Evolutionary conservation across 139 green algal species (phyloP).

Genomic region (Ettlia oleoabundans): DNA sequence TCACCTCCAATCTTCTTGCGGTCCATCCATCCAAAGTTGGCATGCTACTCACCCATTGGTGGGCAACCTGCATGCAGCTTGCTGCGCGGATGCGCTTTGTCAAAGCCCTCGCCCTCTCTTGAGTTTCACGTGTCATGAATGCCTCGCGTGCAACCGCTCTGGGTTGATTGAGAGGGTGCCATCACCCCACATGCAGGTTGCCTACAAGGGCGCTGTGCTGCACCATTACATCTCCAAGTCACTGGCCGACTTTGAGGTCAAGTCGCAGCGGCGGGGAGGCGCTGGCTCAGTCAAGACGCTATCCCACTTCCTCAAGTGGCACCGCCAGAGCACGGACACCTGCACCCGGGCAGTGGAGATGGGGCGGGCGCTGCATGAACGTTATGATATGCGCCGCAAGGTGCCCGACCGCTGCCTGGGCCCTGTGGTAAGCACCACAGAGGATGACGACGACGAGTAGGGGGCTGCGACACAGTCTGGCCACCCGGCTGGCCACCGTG

Average conservation of each 20-base stretch:
- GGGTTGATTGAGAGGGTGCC: neutral
- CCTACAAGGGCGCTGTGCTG: neutral
- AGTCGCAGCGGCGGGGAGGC: neutral
- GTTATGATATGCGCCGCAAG: neutral
- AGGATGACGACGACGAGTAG: neutral
- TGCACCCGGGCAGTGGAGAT: neutral
- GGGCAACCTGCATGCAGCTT: too few species aligned
- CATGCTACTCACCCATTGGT: too few species aligned
- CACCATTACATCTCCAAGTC: constrained; percentile 33
- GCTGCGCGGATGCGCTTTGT: too few species aligned
- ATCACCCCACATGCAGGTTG: neutral
- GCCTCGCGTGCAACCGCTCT: too few species aligned
- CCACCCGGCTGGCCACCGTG: too few species aligned
- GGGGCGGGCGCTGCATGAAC: neutral
- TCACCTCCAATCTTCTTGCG: too few species aligned
- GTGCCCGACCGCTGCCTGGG: constrained; percentile 7
- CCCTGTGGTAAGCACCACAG: neutral
- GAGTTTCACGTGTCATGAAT: too few species aligned
- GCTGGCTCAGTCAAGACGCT: constrained; percentile 4
- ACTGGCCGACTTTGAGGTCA: constrained; percentile 24
- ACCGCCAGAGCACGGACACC: neutral
- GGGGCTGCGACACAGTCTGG: too few species aligned
- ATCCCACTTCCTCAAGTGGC: neutral
- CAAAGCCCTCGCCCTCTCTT: neutral
- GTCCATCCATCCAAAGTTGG: too few species aligned